Conservation (phyloP, 2,329 filamentous ascomycete species). For the Sporothrix globosa region DNA sequence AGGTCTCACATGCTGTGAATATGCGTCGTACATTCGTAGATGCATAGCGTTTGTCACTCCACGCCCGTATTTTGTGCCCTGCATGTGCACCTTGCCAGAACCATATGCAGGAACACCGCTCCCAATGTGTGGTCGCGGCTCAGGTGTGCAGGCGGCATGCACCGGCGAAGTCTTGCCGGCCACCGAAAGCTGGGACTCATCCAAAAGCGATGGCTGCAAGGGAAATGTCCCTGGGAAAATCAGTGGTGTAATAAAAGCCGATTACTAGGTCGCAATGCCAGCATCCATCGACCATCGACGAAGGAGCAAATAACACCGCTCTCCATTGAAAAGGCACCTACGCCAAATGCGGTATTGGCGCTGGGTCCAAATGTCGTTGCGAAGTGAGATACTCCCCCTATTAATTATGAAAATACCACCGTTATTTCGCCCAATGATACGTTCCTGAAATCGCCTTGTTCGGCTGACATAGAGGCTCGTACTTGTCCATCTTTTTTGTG, state of each 20-base stretch:
- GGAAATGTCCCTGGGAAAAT: background rate
- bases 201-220: conserved; percentile 1
- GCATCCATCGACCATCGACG: background rate
- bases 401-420: conserved; percentile 11
- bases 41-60: conserved; percentile 8
- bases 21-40: background rate
- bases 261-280: background rate
- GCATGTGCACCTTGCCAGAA: conserved; percentile 2
- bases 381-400: background rate
- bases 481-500: background rate
- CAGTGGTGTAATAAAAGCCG: background rate
- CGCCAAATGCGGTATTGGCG: background rate
- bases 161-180: conserved; percentile 5
- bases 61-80: background rate
- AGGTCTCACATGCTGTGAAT: background rate
- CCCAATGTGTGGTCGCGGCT: conserved; percentile 1
- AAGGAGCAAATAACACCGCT: background rate
- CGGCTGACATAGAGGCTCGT: background rate
- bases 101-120: conserved; percentile 16
- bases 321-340: background rate
- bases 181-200: conserved; percentile 3
- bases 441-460: conserved; percentile 9
- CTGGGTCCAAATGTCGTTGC: background rate
- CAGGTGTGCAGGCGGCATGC: background rate
- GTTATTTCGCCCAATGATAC: conserved; percentile 23